A percentile compares a stretch with the other conserved stretches of the same genome.
These are phyloP conservation scores for Sordaria brevicollis DNA, from an alignment of 495 filamentous ascomycete genomes.

Conservation along the genomic window DNA sequence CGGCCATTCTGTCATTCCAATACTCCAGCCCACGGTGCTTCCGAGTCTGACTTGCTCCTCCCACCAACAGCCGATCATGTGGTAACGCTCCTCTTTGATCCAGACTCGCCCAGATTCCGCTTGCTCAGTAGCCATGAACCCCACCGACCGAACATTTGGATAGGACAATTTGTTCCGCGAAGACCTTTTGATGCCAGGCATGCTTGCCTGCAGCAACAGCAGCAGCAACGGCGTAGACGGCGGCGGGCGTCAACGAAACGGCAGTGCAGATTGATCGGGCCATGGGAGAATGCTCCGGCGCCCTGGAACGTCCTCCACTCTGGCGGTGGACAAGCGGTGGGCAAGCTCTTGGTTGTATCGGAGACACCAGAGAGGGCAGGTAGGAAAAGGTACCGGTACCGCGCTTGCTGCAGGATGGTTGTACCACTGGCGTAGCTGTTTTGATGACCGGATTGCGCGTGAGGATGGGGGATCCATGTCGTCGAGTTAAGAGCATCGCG, in stretches of 20 bases:
- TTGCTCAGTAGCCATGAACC: neutral
- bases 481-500: conserved; percentile 13
- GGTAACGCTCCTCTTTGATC: neutral
- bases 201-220: neutral
- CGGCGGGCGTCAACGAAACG: neutral
- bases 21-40: neutral
- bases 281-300: neutral
- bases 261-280: neutral
- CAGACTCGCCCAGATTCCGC: neutral
- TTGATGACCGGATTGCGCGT: conserved; percentile 15
- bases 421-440: conserved; percentile 13
- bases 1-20: neutral
- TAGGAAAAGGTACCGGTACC: conserved; percentile 17
- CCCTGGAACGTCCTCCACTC: neutral
- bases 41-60: neutral
- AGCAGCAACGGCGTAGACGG: neutral
- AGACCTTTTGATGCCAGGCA: neutral
- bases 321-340: conserved; percentile 9
- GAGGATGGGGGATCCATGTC: conserved; percentile 24
- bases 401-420: conserved; percentile 8
- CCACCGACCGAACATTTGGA: conserved; percentile 16
- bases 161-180: conserved; percentile 8
- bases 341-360: conserved; percentile 11
- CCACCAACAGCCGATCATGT: neutral
- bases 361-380: neutral